These are phyloP conservation scores for Fraxinus nigra DNA, from an alignment of 305 asterid species.

Conservation along the genomic window DNA sequence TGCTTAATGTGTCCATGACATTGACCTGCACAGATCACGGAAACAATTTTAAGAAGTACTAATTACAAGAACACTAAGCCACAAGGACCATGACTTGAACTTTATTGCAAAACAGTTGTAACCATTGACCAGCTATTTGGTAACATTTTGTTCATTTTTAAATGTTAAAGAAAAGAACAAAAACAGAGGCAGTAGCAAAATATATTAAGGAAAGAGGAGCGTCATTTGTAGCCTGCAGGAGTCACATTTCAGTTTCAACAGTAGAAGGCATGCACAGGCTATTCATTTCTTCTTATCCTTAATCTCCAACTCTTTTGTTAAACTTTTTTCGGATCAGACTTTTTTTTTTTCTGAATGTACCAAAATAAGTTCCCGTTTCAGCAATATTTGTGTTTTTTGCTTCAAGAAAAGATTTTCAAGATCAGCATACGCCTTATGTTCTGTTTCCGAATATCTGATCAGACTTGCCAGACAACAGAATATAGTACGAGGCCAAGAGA, in stretches of 20 bases:
- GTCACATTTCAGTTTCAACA: not conserved
- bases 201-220: not conserved
- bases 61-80: not conserved
- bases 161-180: not conserved
- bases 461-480: not conserved
- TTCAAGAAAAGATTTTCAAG: not conserved
- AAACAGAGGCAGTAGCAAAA: not conserved
- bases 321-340: not conserved
- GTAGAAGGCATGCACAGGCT: not conserved
- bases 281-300: not conserved
- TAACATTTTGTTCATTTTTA: not conserved
- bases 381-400: not conserved
- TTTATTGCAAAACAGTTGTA: not conserved
- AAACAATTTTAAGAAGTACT: not conserved
- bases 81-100: not conserved
- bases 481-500: not conserved
- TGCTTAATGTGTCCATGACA: conserved; percentile 98
- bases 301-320: not conserved
- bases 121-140: not conserved
- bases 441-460: not conserved
- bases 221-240: not conserved
- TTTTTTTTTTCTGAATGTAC: not conserved
- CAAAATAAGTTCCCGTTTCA: not conserved
- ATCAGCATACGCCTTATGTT: not conserved
- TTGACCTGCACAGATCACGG: conserved; percentile 61